Evolutionary conservation across 257 asterid genomes (phyloP).

Genomic region (Nicotiana otophora): DNA sequence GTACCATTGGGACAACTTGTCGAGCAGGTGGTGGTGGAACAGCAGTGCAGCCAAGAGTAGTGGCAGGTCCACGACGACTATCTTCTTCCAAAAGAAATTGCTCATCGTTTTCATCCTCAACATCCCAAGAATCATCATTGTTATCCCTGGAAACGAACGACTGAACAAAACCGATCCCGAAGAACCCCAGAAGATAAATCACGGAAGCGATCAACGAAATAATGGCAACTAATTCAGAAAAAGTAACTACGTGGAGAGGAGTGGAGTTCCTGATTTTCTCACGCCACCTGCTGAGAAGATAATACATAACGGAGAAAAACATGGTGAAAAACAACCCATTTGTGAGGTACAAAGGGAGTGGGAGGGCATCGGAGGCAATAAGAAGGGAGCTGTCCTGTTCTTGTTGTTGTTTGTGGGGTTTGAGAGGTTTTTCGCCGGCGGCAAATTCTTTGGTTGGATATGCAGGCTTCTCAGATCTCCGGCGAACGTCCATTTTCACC

Average conservation of each 20-base stretch:
- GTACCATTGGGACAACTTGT: neutral
- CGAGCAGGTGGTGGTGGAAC: slow-evolving; percentile 12
- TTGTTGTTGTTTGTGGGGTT: slow-evolving; percentile 2
- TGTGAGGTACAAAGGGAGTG: slow-evolving; percentile 12
- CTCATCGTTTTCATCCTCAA: slow-evolving; percentile 6
- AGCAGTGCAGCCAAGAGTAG: slow-evolving; percentile 30
- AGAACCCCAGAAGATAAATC: slow-evolving; percentile 9
- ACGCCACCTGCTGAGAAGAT: slow-evolving; percentile 11
- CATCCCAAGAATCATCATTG: slow-evolving; percentile 10
- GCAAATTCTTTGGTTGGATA: neutral
- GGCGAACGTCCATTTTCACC: slow-evolving; percentile 13
- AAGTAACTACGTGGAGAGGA: slow-evolving; percentile 8
- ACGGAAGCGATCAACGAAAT: slow-evolving; percentile 1
- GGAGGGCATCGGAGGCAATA: slow-evolving; percentile 11
- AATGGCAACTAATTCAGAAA: slow-evolving; percentile 10
- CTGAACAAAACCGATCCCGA: slow-evolving; percentile 11
- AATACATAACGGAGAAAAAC: slow-evolving; percentile 13
- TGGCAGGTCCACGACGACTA: slow-evolving; percentile 18
- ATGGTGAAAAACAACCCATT: slow-evolving; percentile 8
- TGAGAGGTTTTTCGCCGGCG: slow-evolving; percentile 13
- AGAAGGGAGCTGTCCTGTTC: neutral
- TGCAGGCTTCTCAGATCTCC: slow-evolving; percentile 4
- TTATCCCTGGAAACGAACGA: neutral
- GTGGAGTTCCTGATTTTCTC: slow-evolving; percentile 12
- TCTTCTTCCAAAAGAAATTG: slow-evolving; percentile 21